Base-by-base conservation (phyloP, 495 filamentous ascomycete species). In the Talaromyces stipitatus region DNA sequence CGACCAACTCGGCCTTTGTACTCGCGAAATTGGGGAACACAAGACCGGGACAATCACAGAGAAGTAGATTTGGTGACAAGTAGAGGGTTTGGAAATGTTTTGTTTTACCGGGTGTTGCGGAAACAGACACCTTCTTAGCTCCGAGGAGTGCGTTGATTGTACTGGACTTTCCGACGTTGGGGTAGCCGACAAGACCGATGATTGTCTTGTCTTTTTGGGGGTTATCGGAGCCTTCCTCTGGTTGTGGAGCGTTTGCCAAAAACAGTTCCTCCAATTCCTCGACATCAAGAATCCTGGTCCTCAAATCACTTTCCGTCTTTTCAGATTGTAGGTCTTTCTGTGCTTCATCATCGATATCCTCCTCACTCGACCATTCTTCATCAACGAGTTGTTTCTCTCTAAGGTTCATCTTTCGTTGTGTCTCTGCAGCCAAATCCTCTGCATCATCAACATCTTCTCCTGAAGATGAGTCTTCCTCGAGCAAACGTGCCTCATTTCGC, bases 41-140 rank as follows among this genome's bases (percentile, higher is more conserved):
- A 20, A 99, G 85, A 82, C 95, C 95, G 27, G 95, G 95, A 64
- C 95, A 99, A 84, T 99, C 95, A 74, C 95, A 97, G 20, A 99
- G 80, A 61, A 97, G 82, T 60, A 97, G 89, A 59, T 85, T 80
- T 14, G 91, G 86, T 60, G 88, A 91, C 48, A 97, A 80, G 69
- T 96, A 92, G 61, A 99, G 91, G 16, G 95, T 99, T 69, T 99
- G 95, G 76, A 99, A 99, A 65, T 99, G 95, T 75, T 99, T 99
- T 9, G 95, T 99, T 72, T 97, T 99, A 57, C 95, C 95, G 5
- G 95, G 95, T 2, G 95, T 99, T 26, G 92, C 85, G 36, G 95
- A 97, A 38, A 99, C 95, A 2, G 92, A 97, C 4, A 99, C 95
- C 73, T 97, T 97, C 80, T 96, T 97, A 55, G 95, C 87, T 52